Percentiles rank a stretch among this genome's conserved stretches.
Evolutionary conservation across 1,139 yeast genomes (phyloP).

Genomic region (Debaryomyces singareniensis): DNA sequence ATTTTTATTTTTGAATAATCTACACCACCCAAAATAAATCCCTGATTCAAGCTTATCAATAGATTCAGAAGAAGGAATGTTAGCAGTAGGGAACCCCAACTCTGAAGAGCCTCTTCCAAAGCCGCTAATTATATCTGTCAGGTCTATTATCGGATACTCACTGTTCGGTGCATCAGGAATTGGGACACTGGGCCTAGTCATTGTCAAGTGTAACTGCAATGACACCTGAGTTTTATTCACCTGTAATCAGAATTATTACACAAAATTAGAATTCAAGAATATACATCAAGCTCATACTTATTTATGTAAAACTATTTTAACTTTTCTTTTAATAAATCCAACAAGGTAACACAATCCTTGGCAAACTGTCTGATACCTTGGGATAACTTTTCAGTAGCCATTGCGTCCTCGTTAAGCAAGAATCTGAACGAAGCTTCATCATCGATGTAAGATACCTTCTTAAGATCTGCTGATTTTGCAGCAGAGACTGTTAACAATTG

Average conservation of each 20-base stretch:
- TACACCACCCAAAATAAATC: constrained; percentile 84
- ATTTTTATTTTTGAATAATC: constrained; percentile 21
- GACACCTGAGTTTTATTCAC: too few species aligned
- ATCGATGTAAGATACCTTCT: constrained; percentile 75
- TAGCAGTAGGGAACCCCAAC: constrained; percentile 94
- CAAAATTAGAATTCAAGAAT: constrained; percentile 1
- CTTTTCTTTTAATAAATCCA: constrained; percentile 71
- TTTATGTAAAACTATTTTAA: constrained; percentile 27
- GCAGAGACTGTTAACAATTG: constrained; percentile 65
- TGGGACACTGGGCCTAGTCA: constrained; percentile 24
- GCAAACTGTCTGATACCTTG: constrained; percentile 98
- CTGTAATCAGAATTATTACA: constrained; percentile 1
- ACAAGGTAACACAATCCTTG: constrained; percentile 85
- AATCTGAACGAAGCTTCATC: constrained; percentile 91
- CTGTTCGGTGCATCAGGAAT: constrained; percentile 41
- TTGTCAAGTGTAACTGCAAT: too few species aligned
- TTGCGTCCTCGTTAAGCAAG: constrained; percentile 89
- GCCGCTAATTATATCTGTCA: constrained; percentile 67
- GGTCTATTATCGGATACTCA: constrained; percentile 65
- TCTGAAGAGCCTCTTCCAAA: constrained; percentile 95
- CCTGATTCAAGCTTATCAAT: constrained; percentile 60
- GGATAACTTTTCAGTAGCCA: constrained; percentile 97
- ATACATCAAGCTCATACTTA: constrained; percentile 1
- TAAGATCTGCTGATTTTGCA: constrained; percentile 43
- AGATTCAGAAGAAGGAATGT: constrained; percentile 59